A percentile compares a stretch with the other conserved stretches of the same genome.
Conservation (phyloP, 768 basidiomycete species). For the Auricularia auricula-judae region DNA sequence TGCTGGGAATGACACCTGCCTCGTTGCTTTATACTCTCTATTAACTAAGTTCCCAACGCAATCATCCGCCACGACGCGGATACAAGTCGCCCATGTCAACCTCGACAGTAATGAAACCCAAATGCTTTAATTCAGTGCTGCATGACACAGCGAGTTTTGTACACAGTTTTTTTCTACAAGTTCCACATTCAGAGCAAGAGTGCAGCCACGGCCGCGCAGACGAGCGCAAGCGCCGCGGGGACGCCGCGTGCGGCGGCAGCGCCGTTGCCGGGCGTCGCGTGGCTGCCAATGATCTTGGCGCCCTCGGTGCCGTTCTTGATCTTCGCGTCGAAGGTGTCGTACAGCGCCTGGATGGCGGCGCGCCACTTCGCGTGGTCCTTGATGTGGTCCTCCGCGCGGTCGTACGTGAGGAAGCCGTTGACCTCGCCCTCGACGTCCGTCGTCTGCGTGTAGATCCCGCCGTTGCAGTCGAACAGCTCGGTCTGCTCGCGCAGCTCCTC, state of each 20-base stretch:
- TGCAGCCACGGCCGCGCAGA: no score
- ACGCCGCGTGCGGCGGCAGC: not conserved
- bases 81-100: no score
- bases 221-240: no score
- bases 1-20: no score
- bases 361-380: not conserved
- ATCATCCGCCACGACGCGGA: no score
- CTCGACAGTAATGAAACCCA: no score
- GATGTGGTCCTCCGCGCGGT: not conserved
- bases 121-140: no score
- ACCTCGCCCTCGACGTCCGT: conserved; percentile 2
- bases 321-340: not conserved
- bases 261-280: not conserved
- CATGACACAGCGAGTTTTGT: no score
- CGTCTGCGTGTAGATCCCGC: conserved; percentile 1
- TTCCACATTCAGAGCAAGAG: no score
- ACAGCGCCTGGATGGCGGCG: not conserved
- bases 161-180: no score
- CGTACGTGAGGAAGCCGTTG: not conserved
- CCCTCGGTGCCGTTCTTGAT: not conserved
- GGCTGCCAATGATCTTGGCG: not conserved
- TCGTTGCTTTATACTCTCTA: no score
- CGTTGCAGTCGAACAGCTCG: conserved; percentile 1
- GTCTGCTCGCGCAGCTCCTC: conserved; percentile 2
- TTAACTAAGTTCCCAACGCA: no score